phyloP scores from a whole-genome alignment of 345 rosid species.

The Salix arbutifolia region DNA sequence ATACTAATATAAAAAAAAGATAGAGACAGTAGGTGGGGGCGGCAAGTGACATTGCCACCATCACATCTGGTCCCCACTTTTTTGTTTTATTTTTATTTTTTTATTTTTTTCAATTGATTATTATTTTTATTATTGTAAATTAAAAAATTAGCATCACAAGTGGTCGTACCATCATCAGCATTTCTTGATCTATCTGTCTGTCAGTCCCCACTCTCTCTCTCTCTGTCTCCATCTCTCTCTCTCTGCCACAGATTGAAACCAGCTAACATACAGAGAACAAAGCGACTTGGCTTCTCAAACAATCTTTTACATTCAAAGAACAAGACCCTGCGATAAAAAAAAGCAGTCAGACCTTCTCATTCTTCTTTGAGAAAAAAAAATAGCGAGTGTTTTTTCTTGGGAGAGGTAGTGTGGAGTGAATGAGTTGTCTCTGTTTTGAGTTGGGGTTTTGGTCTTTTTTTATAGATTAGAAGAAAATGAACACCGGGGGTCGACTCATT shows the following conservation, averaged over 20 bases:
- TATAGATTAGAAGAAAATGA: slow-evolving; percentile 33
- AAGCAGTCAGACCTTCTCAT: background rate
- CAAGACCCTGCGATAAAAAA: background rate
- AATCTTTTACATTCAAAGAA: background rate
- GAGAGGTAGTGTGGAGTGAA: background rate
- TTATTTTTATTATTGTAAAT: no score
- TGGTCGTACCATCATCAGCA: no score
- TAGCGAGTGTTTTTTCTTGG: background rate
- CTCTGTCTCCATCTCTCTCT: background rate
- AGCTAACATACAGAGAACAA: background rate
- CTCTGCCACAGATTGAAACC: background rate
- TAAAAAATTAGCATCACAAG: no score
- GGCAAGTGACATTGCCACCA: slow-evolving; percentile 15
- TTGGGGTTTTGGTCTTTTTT: background rate
- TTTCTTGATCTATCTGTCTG: no score
- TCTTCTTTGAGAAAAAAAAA: background rate
- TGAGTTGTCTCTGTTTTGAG: background rate
- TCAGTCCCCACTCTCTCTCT: no score
- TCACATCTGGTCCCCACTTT: slow-evolving; percentile 20
- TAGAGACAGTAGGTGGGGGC: background rate
- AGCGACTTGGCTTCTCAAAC: background rate
- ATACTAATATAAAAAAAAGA: no score
- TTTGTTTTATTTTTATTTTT: background rate
- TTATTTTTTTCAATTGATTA: background rate
- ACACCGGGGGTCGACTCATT: slow-evolving; percentile 85